Base-by-base conservation (phyloP, 495 filamentous ascomycete species). In the Tuber magnatum region DNA sequence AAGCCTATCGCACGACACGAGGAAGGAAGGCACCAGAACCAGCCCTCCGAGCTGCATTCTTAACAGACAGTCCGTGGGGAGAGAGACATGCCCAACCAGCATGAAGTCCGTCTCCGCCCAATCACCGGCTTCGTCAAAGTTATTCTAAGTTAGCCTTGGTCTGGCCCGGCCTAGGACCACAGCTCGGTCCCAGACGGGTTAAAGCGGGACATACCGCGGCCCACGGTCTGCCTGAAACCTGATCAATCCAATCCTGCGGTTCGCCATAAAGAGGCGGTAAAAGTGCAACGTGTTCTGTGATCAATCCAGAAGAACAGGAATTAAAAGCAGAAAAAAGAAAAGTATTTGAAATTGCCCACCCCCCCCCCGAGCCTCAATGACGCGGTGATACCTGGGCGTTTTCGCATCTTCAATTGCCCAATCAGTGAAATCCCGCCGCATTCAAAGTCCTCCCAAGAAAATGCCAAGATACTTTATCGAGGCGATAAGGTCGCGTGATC, bases 311-410 rank as follows among this genome's bases (percentile, higher is more conserved):
- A 16, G 4, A 16, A 4, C 24, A 51, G 6, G 51, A 56, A 56
- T 24, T 2, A 28, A 12, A 28, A 14, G 3, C 0, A 20, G 5
- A 16, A 35, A 5, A 14, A 22, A 51, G 22, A 48, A 51, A 9
- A 3, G 7, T 7, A 2, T 18, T 18, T 18, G 14, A 20, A 12
- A 65, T 35, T 65, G 24, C 71, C 48, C 74, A 74, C 71, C 75
- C 46, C 74, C 77, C 56, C 75, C 72, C 77, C 73, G 76, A 78
- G 76, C 77, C 77, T 74, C 76, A 72, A 79, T 79, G 76, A 79
- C 70, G 76, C 28, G 10, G 9, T 32, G 51, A 32, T 32, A 61
- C 51, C n/a, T 4, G 28, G 51, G 51, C 9, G 28, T 56, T 56
- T 24, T 56, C 51, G 24, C 51, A 3, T 32, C 56, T 18, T 32